Evolutionary conservation across 2,329 filamentous ascomycete genomes (phyloP).

Genomic region (Cadophora gregata): DNA sequence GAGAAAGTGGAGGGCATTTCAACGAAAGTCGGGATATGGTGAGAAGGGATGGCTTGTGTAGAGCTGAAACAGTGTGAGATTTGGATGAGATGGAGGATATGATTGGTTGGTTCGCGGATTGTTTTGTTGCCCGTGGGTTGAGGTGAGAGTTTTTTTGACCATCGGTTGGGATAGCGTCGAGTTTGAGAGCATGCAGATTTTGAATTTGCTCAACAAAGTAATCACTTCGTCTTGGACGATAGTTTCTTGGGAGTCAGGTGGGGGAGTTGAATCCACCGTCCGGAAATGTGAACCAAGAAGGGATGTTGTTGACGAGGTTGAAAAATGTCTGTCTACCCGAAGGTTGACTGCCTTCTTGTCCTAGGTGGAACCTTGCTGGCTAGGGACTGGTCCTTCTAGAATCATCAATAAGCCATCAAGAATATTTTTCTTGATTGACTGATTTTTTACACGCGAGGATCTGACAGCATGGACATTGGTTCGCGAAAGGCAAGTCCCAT

Average conservation of each 20-base stretch:
- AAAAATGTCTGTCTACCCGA: too few species aligned
- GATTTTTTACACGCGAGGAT: too few species aligned
- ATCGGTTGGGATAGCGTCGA: not conserved
- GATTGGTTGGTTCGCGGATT: not conserved
- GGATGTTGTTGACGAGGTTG: not conserved
- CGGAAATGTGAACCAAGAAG: not conserved
- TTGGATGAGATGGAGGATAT: not conserved
- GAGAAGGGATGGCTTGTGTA: not conserved
- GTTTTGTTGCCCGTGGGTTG: not conserved
- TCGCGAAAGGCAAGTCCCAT: too few species aligned
- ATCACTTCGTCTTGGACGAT: not conserved
- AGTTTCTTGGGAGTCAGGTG: not conserved
- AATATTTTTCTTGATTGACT: too few species aligned
- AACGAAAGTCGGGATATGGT: not conserved
- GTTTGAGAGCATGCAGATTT: not conserved
- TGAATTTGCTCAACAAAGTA: not conserved
- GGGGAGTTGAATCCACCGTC: not conserved
- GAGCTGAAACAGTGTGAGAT: not conserved
- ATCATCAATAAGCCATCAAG: too few species aligned
- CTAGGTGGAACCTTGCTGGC: too few species aligned
- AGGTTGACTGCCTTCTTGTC: too few species aligned
- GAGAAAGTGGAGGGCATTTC: conserved; percentile 1
- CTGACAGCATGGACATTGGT: too few species aligned
- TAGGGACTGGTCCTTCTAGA: not conserved
- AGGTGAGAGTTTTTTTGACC: not conserved